phyloP scores from a whole-genome alignment of 441 rosid genomes.

The Dalechampia spathulata region DNA sequence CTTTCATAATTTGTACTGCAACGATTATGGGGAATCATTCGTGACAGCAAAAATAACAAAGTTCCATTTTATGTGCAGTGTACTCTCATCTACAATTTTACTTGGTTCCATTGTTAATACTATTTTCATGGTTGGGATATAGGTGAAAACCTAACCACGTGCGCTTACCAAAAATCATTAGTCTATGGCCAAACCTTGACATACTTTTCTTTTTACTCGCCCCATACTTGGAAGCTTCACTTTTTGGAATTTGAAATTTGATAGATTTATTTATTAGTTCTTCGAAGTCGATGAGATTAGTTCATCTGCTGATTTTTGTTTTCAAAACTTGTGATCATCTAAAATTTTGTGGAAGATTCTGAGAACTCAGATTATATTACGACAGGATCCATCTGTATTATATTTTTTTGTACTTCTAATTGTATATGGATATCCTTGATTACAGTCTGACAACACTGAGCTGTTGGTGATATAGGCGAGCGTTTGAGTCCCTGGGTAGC shows the following conservation, averaged over 20 bases:
- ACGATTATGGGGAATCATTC: too few species aligned
- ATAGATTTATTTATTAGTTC: too few species aligned
- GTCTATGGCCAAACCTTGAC: too few species aligned
- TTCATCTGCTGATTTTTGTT: too few species aligned
- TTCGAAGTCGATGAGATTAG: too few species aligned
- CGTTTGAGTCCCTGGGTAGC: conserved; percentile 94
- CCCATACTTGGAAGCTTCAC: too few species aligned
- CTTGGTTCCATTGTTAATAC: neutral
- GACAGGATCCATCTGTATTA: neutral
- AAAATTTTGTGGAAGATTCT: neutral
- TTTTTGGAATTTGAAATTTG: too few species aligned
- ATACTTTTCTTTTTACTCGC: too few species aligned
- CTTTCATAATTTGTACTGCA: neutral
- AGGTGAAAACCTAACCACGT: neutral
- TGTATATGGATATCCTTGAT: conserved; percentile 1
- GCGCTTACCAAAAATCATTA: neutral
- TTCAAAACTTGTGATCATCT: too few species aligned
- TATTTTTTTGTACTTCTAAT: neutral
- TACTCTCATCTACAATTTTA: neutral
- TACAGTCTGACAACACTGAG: conserved; percentile 5
- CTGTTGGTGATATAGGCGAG: conserved; percentile 51
- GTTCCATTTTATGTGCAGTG: neutral
- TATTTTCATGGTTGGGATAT: neutral
- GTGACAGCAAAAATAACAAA: neutral
- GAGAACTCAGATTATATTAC: neutral